A percentile compares a stretch with the other conserved stretches of the same genome.
Conservation (phyloP, 163 green algal species). For the Chloroidium sp. region DNA sequence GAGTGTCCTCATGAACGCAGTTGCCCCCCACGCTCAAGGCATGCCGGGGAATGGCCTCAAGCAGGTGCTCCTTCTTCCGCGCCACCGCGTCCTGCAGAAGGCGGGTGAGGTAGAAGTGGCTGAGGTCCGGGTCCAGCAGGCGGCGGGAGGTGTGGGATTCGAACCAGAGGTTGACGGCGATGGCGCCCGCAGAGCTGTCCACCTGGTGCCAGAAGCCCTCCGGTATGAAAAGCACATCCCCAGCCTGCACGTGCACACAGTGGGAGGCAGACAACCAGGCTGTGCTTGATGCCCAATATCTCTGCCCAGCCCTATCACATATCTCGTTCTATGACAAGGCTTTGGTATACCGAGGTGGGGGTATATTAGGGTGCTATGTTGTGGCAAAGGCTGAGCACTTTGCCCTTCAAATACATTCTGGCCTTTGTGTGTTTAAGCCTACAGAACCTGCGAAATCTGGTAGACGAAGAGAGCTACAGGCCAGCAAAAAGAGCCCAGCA, state of each 20-base stretch:
- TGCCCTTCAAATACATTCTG: no score
- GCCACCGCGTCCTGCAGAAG: neutral
- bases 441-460: no score
- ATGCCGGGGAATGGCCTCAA: neutral
- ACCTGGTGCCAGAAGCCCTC: constrained; percentile 82
- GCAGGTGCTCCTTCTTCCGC: neutral
- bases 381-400: no score
- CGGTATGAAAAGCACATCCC: constrained; percentile 73
- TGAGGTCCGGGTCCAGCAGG: constrained; percentile 15
- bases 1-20: no score
- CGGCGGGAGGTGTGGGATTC: constrained; percentile 10
- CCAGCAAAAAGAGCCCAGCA: no score
- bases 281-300: neutral
- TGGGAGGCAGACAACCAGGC: neutral
- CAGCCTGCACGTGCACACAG: constrained; percentile 20
- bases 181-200: constrained; percentile 35
- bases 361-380: no score
- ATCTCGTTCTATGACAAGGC: no score
- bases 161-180: constrained; percentile 74
- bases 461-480: no score
- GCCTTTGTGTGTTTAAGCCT: no score
- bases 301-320: neutral
- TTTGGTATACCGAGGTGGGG: no score
- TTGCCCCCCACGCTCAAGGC: no score
- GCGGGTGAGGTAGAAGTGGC: constrained; percentile 20